Base-by-base conservation (phyloP, 2,329 filamentous ascomycete genomes). In the Furcasterigmium sp. region DNA sequence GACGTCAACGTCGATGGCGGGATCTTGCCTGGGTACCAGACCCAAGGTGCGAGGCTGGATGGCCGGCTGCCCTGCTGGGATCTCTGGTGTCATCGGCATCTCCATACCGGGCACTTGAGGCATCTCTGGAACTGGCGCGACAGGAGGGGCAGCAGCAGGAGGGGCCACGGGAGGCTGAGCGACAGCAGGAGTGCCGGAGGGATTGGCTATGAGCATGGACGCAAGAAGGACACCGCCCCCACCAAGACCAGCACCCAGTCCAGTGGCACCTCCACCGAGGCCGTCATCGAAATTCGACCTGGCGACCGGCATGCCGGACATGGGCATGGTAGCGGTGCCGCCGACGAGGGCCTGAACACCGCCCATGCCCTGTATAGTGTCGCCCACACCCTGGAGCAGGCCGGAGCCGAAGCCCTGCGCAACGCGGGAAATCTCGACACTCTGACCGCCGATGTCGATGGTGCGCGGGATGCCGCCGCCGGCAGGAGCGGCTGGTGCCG, bases 331-430 rank as follows among this genome's bases (percentile, higher is more conserved):
- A 4, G 58, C 46, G 3, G 48, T 60, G 26, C 59, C 60, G 23
- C 55, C 53, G 39, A 63, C 48, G 14, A 64, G 20, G 8, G 60
- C 55, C 35, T 58, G 46, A 18, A 63, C 43, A 15, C 61, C 61
- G 8, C 61, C 60, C 40, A 63, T 54, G 15, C 51, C 53, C 38
- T 57, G 48, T 15, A 67, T 52, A 5, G 58, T 58, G 23, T 63
- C 60, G 3, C 56, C 56, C 0, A 56, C 59, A n/a, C 63, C 63
- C 20, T 59, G 55, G 1, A 67, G 28, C 3, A 67, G 48, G 0
- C 63, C 64, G 23, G 62, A 51, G 1, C 59, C 61, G 17, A 64
- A 55, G 9, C 63, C 63, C 42, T 60, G 58, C 5, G 60, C 62
- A 1, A 60, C 53, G n/a, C 50, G 53, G 13, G 53, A 47, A 3